Base-by-base conservation (phyloP, 768 basidiomycete genomes). In the Sarcomyxa edulis region DNA sequence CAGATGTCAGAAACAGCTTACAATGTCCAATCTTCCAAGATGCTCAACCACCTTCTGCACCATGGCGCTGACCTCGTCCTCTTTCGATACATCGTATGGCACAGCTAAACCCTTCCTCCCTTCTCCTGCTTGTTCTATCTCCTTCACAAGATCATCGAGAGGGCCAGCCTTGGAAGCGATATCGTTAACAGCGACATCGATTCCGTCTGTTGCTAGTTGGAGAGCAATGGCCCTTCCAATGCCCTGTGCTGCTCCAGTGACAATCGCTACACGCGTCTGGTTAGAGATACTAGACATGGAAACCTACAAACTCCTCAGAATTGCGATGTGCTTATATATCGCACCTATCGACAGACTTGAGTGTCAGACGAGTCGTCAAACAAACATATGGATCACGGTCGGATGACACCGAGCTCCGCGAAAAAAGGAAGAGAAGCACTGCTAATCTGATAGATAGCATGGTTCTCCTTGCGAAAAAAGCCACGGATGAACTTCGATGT, bases 221-320 rank as follows among this genome's bases (percentile, higher is more conserved):
- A 58, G 48, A 5, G 60, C 61, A 15, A 60, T 61, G 7, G 58
- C 53, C 4, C 46, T 39, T 11, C 63, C 63, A 18, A 65, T 58
- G 19, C 61, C 63, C 39, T 57, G 54, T 0, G 63, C 60, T 8
- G 52, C 55, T 5, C 61, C 62, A 3, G 61, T 63, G 14, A 63
- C 46, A 15, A 61, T 41, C 1, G 60, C 61, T 11, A 48, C 51
- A 21, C 48, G 41, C 20, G 39, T 25, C n/a, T n/a, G 12, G 36
- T 14, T 7, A 16, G 23, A 6, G 35, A 8, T 12, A 22, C 10
- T n/a, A n/a, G n/a, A n/a, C n/a, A n/a, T n/a, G n/a, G n/a, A n/a
- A n/a, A n/a, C n/a, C n/a, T n/a, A n/a, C n/a, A n/a, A n/a, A n/a
- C n/a, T n/a, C n/a, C n/a, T n/a, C n/a, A n/a, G n/a, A n/a, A n/a